Conservation (phyloP, 2,329 filamentous ascomycete genomes). For the Botrytis byssoidea region DNA sequence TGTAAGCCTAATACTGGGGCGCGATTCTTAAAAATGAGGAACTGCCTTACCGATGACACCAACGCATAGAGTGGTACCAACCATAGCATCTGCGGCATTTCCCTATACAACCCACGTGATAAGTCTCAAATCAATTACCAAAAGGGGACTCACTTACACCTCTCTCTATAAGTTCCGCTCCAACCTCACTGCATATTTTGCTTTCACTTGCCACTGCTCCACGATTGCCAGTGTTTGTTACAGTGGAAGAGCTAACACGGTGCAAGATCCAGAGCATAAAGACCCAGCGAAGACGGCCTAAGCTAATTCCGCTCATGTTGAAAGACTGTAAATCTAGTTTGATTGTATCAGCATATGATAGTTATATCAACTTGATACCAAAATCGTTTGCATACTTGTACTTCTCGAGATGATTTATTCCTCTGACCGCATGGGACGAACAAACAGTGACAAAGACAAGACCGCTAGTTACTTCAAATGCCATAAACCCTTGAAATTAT, state of each 20-base stretch:
- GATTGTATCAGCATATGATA: background rate
- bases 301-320: background rate
- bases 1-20: constrained; percentile 13
- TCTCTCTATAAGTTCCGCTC: constrained; percentile 48
- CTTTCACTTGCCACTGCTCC: constrained; percentile 56
- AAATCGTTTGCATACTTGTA: background rate
- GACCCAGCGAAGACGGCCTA: background rate
- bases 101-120: constrained; percentile 44
- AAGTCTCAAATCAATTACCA: constrained; percentile 13
- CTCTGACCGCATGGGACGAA: background rate
- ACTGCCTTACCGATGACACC: constrained; percentile 60
- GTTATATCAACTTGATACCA: background rate
- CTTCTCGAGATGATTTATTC: background rate
- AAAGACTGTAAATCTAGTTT: background rate
- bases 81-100: constrained; percentile 74
- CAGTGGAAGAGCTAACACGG: background rate
- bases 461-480: background rate
- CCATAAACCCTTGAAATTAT: background rate
- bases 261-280: background rate
- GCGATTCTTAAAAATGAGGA: background rate
- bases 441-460: background rate
- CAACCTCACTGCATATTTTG: constrained; percentile 51
- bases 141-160: constrained; percentile 41
- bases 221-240: constrained; percentile 5
- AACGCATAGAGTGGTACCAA: constrained; percentile 72